Evolutionary conservation across 2,329 filamentous ascomycete species (phyloP).

Genomic region (Aspergillus phoenicis): DNA sequence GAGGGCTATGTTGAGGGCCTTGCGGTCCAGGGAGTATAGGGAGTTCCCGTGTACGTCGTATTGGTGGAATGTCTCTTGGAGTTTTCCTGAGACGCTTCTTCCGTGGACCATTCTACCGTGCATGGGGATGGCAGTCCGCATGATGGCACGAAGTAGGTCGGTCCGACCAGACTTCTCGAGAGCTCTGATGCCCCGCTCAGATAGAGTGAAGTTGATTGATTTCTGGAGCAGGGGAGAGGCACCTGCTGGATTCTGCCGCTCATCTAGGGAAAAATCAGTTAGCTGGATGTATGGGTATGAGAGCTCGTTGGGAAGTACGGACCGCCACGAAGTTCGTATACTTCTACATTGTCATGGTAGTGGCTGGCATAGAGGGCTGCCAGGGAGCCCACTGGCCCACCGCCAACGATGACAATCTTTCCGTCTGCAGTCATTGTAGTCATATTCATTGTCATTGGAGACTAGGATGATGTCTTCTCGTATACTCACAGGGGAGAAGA

Average conservation of each 20-base stretch:
- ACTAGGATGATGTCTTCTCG: no score
- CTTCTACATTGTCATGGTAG: slow-evolving; percentile 83
- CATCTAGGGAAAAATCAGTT: no score
- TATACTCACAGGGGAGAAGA: no score
- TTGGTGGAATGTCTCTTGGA: slow-evolving; percentile 76
- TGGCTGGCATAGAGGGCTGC: slow-evolving; percentile 90
- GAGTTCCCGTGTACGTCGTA: slow-evolving; percentile 88
- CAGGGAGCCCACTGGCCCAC: slow-evolving; percentile 88
- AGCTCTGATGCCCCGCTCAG: slow-evolving; percentile 89
- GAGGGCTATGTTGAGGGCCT: slow-evolving; percentile 76
- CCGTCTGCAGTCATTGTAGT: no score
- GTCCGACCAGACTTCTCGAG: slow-evolving; percentile 70
- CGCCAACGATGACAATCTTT: slow-evolving; percentile 83
- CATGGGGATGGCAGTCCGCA: slow-evolving; percentile 81
- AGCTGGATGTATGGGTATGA: no score
- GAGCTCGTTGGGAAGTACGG: slow-evolving; percentile 68
- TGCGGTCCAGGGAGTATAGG: slow-evolving; percentile 64
- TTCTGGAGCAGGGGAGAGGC: no score
- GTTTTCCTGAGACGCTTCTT: slow-evolving; percentile 58
- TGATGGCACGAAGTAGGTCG: slow-evolving; percentile 70
- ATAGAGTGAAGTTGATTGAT: slow-evolving; percentile 94
- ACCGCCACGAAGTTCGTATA: slow-evolving; percentile 94
- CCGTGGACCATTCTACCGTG: slow-evolving; percentile 95
- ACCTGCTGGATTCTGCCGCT: no score
- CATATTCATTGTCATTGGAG: no score